Evolutionary conservation across 345 rosid species (phyloP).

Genomic region (Citrus medica): DNA sequence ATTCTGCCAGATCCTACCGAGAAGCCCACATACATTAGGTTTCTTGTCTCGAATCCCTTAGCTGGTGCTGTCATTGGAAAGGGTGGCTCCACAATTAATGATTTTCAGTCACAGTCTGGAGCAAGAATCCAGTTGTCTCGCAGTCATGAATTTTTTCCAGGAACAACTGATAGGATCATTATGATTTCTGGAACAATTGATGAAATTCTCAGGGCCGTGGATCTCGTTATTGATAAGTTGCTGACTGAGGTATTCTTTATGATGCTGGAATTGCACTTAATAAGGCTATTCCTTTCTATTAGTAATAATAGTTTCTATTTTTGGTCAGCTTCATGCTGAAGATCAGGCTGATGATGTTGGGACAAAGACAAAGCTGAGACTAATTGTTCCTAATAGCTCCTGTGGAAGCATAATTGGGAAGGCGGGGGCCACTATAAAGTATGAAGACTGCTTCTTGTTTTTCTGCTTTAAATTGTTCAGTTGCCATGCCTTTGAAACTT

Average conservation of each 20-base stretch:
- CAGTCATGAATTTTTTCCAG: conserved; percentile 89
- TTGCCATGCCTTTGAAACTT: conserved; percentile 8
- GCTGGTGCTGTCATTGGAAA: conserved; percentile 99
- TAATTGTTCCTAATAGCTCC: conserved; percentile 89
- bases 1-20: conserved; percentile 58
- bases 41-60: conserved; percentile 95
- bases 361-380: conserved; percentile 82
- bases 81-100: conserved; percentile 96
- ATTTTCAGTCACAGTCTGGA: conserved; percentile 91
- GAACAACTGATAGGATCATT: conserved; percentile 91
- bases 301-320: conserved; percentile 6
- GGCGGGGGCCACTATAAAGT: conserved; percentile 98
- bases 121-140: conserved; percentile 97
- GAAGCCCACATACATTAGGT: conserved; percentile 75
- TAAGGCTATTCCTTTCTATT: conserved; percentile 8
- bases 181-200: conserved; percentile 77
- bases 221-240: conserved; percentile 80
- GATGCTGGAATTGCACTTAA: background rate
- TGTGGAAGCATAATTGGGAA: conserved; percentile 99
- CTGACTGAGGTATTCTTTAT: conserved; percentile 70
- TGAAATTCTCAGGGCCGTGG: conserved; percentile 76
- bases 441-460: conserved; percentile 24
- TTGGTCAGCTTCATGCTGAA: conserved; percentile 64
- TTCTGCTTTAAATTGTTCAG: conserved; percentile 8
- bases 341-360: conserved; percentile 66